phyloP scores from a whole-genome alignment of 352 stramenopile species.

The Saprolegnia diclina region DNA sequence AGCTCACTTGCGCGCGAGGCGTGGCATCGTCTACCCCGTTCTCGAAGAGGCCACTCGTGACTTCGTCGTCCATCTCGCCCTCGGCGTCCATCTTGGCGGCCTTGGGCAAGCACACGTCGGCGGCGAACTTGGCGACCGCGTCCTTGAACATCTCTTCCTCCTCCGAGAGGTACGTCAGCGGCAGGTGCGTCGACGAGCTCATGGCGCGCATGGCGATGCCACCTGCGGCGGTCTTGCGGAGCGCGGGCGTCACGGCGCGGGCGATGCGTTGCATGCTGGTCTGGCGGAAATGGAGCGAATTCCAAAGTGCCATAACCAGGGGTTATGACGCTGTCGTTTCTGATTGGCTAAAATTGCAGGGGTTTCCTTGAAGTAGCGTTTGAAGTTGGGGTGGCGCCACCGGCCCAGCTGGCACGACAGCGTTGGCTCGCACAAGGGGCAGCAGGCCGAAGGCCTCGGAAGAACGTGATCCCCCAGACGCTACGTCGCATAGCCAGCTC shows the following conservation, averaged over 20 bases:
- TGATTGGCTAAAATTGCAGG: slow-evolving; percentile 18
- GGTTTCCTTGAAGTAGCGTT: slow-evolving; percentile 4
- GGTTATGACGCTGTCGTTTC: background rate
- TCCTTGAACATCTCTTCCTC: slow-evolving; percentile 71
- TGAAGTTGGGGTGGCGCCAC: slow-evolving; percentile 8
- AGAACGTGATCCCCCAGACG: background rate
- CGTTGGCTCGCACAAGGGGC: background rate
- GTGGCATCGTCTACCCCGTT: slow-evolving; percentile 55
- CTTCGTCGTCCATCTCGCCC: slow-evolving; percentile 83
- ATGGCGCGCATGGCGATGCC: slow-evolving; percentile 2
- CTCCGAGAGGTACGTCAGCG: slow-evolving; percentile 54
- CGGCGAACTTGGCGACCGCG: slow-evolving; percentile 78
- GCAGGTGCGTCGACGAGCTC: slow-evolving; percentile 26
- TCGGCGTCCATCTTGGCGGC: slow-evolving; percentile 91
- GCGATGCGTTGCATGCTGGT: slow-evolving; percentile 1
- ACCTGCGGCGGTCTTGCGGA: background rate
- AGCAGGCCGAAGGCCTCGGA: background rate
- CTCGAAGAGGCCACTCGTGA: slow-evolving; percentile 91
- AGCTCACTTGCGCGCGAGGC: background rate
- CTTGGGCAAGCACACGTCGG: slow-evolving; percentile 74
- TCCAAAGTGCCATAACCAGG: slow-evolving; percentile 13
- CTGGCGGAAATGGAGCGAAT: slow-evolving; percentile 12
- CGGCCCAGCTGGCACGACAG: background rate
- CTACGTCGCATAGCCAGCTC: no score
- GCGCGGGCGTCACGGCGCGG: slow-evolving; percentile 1